Evolutionary conservation across 768 basidiomycete genomes (phyloP).

Genomic region (Strobilomyces confusus): DNA sequence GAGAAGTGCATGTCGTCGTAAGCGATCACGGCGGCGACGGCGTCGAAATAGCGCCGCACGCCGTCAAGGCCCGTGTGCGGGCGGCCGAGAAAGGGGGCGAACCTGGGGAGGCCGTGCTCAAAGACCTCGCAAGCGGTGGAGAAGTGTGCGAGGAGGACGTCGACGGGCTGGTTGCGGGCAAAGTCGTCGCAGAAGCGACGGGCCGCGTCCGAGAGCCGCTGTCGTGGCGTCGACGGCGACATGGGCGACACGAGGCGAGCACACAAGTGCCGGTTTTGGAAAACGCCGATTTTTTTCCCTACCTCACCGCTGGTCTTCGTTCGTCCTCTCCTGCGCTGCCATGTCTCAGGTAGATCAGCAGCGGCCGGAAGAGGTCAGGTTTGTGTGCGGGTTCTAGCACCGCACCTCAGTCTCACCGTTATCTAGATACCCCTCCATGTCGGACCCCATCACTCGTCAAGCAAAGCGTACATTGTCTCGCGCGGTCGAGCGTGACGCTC

Average conservation of each 20-base stretch:
- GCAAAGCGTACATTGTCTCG: constrained; percentile 46
- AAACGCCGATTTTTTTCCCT: not conserved
- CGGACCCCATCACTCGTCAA: constrained; percentile 36
- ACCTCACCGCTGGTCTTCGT: too few relatives aligned
- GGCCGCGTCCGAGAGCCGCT: constrained; percentile 41
- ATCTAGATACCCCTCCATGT: constrained; percentile 10
- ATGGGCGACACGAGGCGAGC: not conserved
- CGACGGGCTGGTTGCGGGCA: constrained; percentile 38
- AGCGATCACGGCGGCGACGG: constrained; percentile 41
- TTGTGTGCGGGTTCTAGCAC: constrained; percentile 11
- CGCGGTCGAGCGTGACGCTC: constrained; percentile 46
- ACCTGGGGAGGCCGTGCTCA: constrained; percentile 51
- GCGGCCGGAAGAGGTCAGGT: not conserved
- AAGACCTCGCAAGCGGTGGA: constrained; percentile 43
- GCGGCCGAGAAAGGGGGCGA: constrained; percentile 61
- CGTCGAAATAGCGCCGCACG: constrained; percentile 46
- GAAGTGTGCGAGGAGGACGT: constrained; percentile 48
- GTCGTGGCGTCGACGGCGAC: not conserved
- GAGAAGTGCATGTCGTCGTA: constrained; percentile 53
- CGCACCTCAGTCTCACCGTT: constrained; percentile 7
- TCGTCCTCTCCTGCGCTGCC: too few relatives aligned
- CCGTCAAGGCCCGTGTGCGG: constrained; percentile 42
- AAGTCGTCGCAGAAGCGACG: constrained; percentile 51
- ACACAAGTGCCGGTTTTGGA: not conserved
- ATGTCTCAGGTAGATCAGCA: constrained; percentile 1